phyloP scores from a whole-genome alignment of 164 flowering plant species.

The Magnolia officinalis region DNA sequence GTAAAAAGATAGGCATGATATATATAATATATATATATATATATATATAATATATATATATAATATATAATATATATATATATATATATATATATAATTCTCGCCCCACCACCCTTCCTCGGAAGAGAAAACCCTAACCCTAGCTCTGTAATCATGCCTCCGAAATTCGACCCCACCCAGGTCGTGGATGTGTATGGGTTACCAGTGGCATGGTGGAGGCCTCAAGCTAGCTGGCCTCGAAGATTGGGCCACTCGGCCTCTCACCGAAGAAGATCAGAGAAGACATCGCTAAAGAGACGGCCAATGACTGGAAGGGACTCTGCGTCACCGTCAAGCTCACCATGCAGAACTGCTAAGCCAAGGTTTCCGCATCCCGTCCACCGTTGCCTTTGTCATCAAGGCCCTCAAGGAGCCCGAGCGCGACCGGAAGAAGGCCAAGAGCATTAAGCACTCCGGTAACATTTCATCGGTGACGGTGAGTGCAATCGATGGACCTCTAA shows the following conservation, averaged over 20 bases:
- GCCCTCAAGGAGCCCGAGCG: slow-evolving; percentile 76
- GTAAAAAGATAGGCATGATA: too few relatives aligned
- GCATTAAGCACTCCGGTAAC: slow-evolving; percentile 70
- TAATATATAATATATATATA: too few relatives aligned
- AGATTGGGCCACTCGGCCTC: slow-evolving; percentile 73
- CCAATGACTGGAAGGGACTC: slow-evolving; percentile 84
- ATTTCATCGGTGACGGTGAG: slow-evolving; percentile 52
- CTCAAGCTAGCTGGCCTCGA: slow-evolving; percentile 69
- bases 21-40: too few relatives aligned
- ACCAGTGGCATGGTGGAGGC: slow-evolving; percentile 82
- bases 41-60: too few relatives aligned
- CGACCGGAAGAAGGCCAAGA: slow-evolving; percentile 69
- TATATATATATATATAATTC: too few relatives aligned
- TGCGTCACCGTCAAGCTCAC: slow-evolving; percentile 76
- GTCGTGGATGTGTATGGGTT: slow-evolving; percentile 69
- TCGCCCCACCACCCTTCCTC: neutral
- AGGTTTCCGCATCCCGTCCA: slow-evolving; percentile 67
- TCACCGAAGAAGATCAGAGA: slow-evolving; percentile 80
- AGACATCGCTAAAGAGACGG: slow-evolving; percentile 74
- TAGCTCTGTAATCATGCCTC: slow-evolving; percentile 45
- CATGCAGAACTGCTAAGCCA: slow-evolving; percentile 74
- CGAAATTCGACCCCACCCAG: slow-evolving; percentile 67
- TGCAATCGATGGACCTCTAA: too few relatives aligned
- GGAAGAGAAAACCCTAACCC: neutral
- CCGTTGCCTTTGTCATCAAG: slow-evolving; percentile 68